Evolutionary conservation across 2,329 filamentous ascomycete genomes (phyloP), one percentile per base, ranked within the genome.

Genomic region (Nothophoma quercina): DNA sequence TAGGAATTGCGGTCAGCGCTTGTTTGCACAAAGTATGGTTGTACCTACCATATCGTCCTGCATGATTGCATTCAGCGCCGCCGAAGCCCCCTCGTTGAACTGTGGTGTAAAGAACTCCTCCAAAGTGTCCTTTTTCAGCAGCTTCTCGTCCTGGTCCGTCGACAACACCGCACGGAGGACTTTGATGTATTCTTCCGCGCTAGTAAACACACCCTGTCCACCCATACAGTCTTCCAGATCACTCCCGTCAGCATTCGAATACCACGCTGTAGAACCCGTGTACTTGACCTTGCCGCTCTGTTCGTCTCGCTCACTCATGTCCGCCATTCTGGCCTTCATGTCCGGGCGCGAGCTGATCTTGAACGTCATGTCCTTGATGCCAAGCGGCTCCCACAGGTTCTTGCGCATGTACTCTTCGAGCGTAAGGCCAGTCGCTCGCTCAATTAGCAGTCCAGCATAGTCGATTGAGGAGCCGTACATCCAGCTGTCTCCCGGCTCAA

Each of bases 341-440:
- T 70, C 68, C 5, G 65, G 63, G 2, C 65, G 59, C 7, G 30
- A 41, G 1, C 45, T 53, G 0, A 63, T 83, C 38, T 85, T 73
- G 77, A 88, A 85, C 43, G 77, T 81, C 59, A 86, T 79, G 34
- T 83, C 78, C 1, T 76, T 73, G 41, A 82, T 69, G 0, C 72
- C 75, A 2, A 81, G 69, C 1, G 78, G 78, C 40, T 73, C 63
- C 67, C 78, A 75, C 9, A 82, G 73, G 49, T 79, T 67, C 23
- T 81, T 76, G 0, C 85, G 84, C 1, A 87, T 86, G 56, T 88
- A 84, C 54, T 84, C 83, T 1, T 87, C 67, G 4, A 89, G 69
- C 0, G 85, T 81, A 54, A 71, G 69, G 5, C 70, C 66, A 21
- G 63, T 78, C 72, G 78, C 35, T 4, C 63, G 65, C 61, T 81